Evolutionary conservation across 2,329 filamentous ascomycete genomes (phyloP), one percentile per base, ranked within the genome.

Genomic region (Emmonsiellopsis sp.): DNA sequence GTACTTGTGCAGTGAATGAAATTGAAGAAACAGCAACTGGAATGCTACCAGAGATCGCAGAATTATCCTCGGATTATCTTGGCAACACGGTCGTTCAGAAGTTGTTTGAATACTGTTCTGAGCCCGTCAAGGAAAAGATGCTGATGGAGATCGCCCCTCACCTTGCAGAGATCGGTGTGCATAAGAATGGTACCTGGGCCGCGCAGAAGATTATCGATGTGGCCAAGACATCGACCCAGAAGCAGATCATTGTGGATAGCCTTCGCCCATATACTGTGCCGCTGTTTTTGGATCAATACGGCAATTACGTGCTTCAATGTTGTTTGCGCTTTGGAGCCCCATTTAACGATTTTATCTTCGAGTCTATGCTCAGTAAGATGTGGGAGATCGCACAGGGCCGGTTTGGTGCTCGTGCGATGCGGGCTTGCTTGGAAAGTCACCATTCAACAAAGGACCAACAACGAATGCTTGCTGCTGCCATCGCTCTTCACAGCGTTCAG

Each of bases 81-180:
- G 93, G 93, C 62, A 98, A 98, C 73, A 98, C 93, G 0, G 93
- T 98, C n/a, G 92, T 98, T 15, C 93, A 98, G 74, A 98, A 98
- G 73, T 77, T 98, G 45, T 98, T 98, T 66, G 92, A 98, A 70
- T 89, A 89, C 73, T 97, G 93, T 74, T 93, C 89, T 0, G 92
- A 97, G 67, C 77, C 83, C 42, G 83, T 92, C 42, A 91, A 94
- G 63, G 90, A 96, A 69, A 85, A 87, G 54, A 97, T 98, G 93
- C 77, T 98, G 54, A 73, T 76, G 11, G 84, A 91, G 65, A 95
- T 98, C 63, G 83, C 87, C 2, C 91, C 92, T 54, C 91, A 96
- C 67, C 81, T 97, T 67, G 90, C 92, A 30, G 91, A 97, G 72
- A 96, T 97, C 71, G 93, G 93, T 63, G 85, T 96, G 7, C 93